These are phyloP conservation scores for Globisporangium nunn DNA, from an alignment of 352 stramenopile species.

Conservation along the genomic window DNA sequence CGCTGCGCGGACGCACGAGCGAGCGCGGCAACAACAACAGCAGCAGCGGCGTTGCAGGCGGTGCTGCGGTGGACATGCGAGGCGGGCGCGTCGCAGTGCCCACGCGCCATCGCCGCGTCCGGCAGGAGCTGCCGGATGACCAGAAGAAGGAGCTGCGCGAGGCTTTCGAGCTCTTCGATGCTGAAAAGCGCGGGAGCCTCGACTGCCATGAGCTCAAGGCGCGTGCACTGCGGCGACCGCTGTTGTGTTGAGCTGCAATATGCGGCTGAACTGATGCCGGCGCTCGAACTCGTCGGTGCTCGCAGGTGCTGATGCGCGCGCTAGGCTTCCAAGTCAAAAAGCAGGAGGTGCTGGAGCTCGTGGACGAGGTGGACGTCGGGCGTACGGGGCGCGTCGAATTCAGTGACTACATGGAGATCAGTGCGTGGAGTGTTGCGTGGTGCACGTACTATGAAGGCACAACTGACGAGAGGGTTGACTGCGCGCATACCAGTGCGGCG, in stretches of 20 bases:
- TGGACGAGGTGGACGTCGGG: constrained; percentile 87
- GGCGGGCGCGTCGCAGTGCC: not conserved
- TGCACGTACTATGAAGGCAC: not conserved
- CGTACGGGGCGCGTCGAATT: constrained; percentile 84
- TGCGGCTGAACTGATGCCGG: not conserved
- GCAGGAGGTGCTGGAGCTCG: constrained; percentile 80
- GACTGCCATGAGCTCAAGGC: constrained; percentile 94
- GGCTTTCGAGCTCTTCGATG: constrained; percentile 92
- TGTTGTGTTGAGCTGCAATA: not conserved
- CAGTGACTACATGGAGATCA: constrained; percentile 90
- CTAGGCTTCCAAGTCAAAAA: constrained; percentile 90
- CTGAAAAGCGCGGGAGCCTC: constrained; percentile 84
- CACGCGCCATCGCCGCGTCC: constrained; percentile 28
- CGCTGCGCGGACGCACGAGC: constrained; percentile 1
- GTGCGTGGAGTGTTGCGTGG: constrained; percentile 20
- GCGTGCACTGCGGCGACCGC: not conserved
- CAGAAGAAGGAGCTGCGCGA: constrained; percentile 89
- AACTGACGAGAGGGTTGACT: constrained; percentile 1
- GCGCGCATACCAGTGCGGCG: constrained; percentile 43
- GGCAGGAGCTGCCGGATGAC: constrained; percentile 71
- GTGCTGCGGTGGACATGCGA: not conserved
- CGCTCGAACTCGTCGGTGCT: not conserved
- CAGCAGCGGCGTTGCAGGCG: not conserved
- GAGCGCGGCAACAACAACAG: constrained; percentile 2
- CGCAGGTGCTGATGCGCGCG: constrained; percentile 84